A percentile compares a stretch with the other conserved stretches of the same genome.
Evolutionary conservation across 2,329 filamentous ascomycete species (phyloP).

Genomic region (Diaporthe australafricana): DNA sequence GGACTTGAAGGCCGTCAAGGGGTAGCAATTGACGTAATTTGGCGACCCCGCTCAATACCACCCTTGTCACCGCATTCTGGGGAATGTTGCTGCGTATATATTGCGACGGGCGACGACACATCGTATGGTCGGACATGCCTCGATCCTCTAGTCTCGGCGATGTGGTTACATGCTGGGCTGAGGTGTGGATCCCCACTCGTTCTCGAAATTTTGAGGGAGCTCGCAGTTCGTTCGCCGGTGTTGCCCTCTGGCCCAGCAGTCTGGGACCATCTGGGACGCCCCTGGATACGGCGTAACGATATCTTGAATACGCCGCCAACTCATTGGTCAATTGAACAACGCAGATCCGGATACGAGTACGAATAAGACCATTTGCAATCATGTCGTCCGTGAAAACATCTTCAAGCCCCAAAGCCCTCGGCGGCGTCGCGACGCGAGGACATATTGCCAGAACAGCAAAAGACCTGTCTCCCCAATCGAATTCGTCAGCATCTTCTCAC

Average conservation of each 20-base stretch:
- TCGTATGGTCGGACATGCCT: constrained; percentile 21
- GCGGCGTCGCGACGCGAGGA: constrained; percentile 19
- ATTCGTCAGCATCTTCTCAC: background rate
- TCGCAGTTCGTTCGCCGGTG: background rate
- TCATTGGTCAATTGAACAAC: constrained; percentile 17
- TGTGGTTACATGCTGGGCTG: constrained; percentile 32
- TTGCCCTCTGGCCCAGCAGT: constrained; percentile 9
- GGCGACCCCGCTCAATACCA: constrained; percentile 12
- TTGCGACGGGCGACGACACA: background rate
- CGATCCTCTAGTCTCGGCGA: background rate
- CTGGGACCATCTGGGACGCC: constrained; percentile 7
- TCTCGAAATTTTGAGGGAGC: constrained; percentile 24
- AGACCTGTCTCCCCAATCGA: background rate
- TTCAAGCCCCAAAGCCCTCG: background rate
- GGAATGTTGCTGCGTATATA: background rate
- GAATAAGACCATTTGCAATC: constrained; percentile 33
- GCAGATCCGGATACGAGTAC: constrained; percentile 27
- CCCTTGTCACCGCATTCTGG: constrained; percentile 13
- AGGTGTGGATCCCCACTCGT: constrained; percentile 29
- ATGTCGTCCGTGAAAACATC: background rate
- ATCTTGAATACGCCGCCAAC: background rate
- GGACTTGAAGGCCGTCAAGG: background rate
- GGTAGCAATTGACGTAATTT: constrained; percentile 17
- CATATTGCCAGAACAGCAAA: background rate
- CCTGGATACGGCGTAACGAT: constrained; percentile 1